Evolutionary conservation across 371 early-diverging fungal genomes (phyloP), one percentile per base, ranked within the genome.

Genomic region (Mucor mucedo): DNA sequence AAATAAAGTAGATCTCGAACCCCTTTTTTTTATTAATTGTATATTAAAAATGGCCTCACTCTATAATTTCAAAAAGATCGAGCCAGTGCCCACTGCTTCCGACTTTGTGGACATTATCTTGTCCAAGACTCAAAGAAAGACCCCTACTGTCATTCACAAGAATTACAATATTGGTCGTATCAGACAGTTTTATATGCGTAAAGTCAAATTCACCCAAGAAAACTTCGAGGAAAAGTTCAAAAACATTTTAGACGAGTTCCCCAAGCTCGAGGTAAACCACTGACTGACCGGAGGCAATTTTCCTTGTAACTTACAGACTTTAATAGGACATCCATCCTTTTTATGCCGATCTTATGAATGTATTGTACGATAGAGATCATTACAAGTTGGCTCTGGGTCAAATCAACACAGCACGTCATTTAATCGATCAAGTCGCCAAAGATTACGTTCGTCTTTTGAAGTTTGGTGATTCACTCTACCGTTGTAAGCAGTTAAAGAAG

Each of bases 371-470:
- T 88, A 94, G 95, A 79, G 99, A 99, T 78, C 99, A 99, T 81
- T 99, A 99, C 89, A 99, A 99, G 85, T 90, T 99, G 55, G 99
- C 99, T 30, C 87, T 99, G 62, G 99, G 98, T 58, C 99, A 99
- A 79, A 90, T 99, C 76, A 98, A 96, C 88, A 95, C 96, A 40
- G 97, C 99, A 39, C 94, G 90, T 68, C 97, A 96, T 68, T 81
- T 97, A 69, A 97, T 99, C 58, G 95, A 95, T 69, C 89, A 93
- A 65, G 95, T 99, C 52, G 98, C 93, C 55, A 99, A 97, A 82
- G 99, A 99, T 83, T 99, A 98, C 73, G 91, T 94, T 52, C 93
- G 97, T 55, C 80, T 99, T 66, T 82, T 99, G 60, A 99, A 99
- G 87, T 99, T 98, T 80, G 99, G 97, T 78, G 99, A 99, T 81